Evolutionary conservation across 495 filamentous ascomycete species (phyloP).

Genomic region (Trichoderma virens): DNA sequence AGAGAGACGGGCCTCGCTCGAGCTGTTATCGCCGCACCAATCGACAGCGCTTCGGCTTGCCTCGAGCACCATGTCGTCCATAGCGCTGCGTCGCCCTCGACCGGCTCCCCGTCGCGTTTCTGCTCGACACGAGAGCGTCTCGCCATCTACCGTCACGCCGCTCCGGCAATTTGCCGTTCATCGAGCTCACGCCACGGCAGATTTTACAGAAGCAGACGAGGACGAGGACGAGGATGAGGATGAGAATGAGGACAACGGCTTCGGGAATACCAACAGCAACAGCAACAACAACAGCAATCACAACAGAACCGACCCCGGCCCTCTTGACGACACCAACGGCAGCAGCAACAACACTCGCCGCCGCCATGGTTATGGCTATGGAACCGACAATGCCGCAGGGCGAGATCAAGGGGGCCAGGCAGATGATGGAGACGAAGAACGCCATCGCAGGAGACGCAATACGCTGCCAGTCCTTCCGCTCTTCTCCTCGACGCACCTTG

Average conservation of each 20-base stretch:
- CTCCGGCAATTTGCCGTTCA: constrained; percentile 16
- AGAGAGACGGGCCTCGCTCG: constrained; percentile 10
- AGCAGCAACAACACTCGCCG: background rate
- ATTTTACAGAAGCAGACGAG: constrained; percentile 48
- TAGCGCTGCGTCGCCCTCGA: constrained; percentile 33
- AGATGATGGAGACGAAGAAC: constrained; percentile 45
- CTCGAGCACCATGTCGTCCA: constrained; percentile 31
- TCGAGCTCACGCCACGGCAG: constrained; percentile 40
- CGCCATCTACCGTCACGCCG: constrained; percentile 17
- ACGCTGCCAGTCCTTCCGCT: constrained; percentile 65
- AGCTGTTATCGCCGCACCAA: constrained; percentile 7
- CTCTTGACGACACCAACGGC: background rate
- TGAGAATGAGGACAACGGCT: constrained; percentile 19
- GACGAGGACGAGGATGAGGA: constrained; percentile 43
- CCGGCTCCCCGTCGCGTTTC: constrained; percentile 20
- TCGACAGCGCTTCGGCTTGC: constrained; percentile 9
- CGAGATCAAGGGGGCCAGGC: constrained; percentile 31
- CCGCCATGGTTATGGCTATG: constrained; percentile 21
- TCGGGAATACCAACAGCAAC: background rate
- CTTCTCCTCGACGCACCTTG: constrained; percentile 74
- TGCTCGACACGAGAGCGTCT: constrained; percentile 24
- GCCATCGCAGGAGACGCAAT: constrained; percentile 30
- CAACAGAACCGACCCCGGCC: background rate
- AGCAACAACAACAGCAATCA: background rate
- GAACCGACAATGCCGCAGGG: constrained; percentile 38